Evolutionary conservation across 345 rosid genomes (phyloP).

Genomic region (Viola odorata): DNA sequence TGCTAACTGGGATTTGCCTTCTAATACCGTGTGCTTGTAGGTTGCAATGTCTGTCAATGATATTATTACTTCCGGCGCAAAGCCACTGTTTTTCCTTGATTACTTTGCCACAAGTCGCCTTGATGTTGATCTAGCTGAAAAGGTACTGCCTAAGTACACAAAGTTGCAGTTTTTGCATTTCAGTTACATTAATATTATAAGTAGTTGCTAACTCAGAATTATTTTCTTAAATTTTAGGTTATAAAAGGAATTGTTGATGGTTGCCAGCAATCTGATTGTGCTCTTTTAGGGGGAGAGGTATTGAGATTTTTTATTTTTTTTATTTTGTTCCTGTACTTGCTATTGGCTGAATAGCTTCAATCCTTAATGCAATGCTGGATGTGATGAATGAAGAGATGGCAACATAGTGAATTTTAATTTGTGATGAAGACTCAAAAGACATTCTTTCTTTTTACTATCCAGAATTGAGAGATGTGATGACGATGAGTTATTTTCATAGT

Average conservation of each 20-base stretch:
- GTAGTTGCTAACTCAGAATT: not conserved
- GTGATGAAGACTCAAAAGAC: too few species aligned
- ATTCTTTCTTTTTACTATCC: too few species aligned
- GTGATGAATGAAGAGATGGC: not conserved
- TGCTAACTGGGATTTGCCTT: constrained; percentile 4
- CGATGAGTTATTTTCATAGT: too few species aligned
- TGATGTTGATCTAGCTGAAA: constrained; percentile 94
- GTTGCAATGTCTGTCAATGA: constrained; percentile 99
- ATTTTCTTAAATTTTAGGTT: constrained; percentile 38
- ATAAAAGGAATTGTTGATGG: constrained; percentile 94
- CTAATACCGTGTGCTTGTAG: constrained; percentile 26
- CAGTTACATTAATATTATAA: not conserved
- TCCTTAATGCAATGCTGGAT: not conserved
- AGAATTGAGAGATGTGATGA: too few species aligned
- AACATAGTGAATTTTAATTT: not conserved
- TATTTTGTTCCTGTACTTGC: not conserved
- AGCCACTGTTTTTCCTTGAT: constrained; percentile 88
- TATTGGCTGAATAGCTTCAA: not conserved
- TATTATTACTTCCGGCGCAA: constrained; percentile 92
- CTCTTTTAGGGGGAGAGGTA: constrained; percentile 96
- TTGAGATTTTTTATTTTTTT: not conserved
- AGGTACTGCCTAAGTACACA: constrained; percentile 31
- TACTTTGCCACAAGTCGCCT: constrained; percentile 91
- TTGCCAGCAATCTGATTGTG: constrained; percentile 73
- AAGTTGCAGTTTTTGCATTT: not conserved